Conservation (phyloP, 1,139 yeast genomes). For the Suhomyces bokatorum region DNA sequence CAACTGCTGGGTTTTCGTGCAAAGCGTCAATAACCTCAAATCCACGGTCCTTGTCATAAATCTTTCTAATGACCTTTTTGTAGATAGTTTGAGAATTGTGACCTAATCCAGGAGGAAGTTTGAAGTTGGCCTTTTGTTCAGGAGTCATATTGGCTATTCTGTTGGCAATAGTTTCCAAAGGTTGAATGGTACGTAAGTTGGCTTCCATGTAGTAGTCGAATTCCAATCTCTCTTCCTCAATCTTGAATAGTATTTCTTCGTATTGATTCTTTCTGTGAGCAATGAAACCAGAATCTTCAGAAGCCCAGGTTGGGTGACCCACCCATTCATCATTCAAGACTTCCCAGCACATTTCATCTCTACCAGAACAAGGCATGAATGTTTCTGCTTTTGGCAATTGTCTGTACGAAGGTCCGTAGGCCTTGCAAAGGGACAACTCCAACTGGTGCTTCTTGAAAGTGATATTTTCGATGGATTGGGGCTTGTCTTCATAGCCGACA, state of each 20-base stretch:
- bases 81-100: slow-evolving; percentile 89
- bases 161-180: slow-evolving; percentile 91
- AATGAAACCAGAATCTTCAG: slow-evolving; percentile 96
- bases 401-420: slow-evolving; percentile 92
- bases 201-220: slow-evolving; percentile 96
- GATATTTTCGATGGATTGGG: slow-evolving; percentile 81
- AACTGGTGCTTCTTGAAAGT: slow-evolving; percentile 86
- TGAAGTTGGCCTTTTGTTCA: slow-evolving; percentile 83
- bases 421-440: slow-evolving; percentile 82
- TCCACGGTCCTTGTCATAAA: slow-evolving; percentile 93
- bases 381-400: slow-evolving; percentile 92
- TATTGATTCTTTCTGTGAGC: slow-evolving; percentile 98
- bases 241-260: slow-evolving; percentile 91
- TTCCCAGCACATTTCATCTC: slow-evolving; percentile 99
- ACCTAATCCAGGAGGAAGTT: slow-evolving; percentile 90
- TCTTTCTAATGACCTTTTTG: slow-evolving; percentile 86
- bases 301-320: slow-evolving; percentile 99
- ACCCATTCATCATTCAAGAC: slow-evolving; percentile 98
- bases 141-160: slow-evolving; percentile 90
- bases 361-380: slow-evolving; percentile 95
- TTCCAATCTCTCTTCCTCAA: slow-evolving; percentile 97
- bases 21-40: slow-evolving; percentile 94
- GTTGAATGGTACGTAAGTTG: slow-evolving; percentile 90
- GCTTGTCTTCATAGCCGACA: slow-evolving; percentile 81
- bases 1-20: slow-evolving; percentile 91